Percentiles rank a stretch among this genome's conserved stretches.
These are phyloP conservation scores for Pseudogymnoascus sp. DNA, from an alignment of 2,329 filamentous ascomycete species.

Conservation along the genomic window DNA sequence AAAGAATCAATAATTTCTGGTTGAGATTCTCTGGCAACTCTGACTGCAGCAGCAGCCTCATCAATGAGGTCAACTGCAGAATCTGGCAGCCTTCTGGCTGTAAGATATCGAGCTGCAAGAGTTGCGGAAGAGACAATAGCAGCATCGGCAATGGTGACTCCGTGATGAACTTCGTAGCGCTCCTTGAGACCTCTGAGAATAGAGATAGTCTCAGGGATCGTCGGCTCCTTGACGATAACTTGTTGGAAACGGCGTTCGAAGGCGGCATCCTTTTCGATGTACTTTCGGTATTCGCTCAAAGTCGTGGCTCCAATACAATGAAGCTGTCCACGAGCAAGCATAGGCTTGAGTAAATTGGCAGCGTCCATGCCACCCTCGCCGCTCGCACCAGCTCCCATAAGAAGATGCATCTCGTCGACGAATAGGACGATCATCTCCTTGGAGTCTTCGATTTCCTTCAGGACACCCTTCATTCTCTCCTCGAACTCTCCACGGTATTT, in stretches of 20 bases:
- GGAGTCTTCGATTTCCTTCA: constrained; percentile 92
- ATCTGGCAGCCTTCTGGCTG: constrained; percentile 81
- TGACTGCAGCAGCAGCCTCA: constrained; percentile 92
- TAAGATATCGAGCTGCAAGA: constrained; percentile 88
- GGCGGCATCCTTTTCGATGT: constrained; percentile 96
- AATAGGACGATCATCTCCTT: constrained; percentile 98
- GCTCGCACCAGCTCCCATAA: constrained; percentile 93
- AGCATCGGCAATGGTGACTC: constrained; percentile 91
- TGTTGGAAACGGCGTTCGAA: constrained; percentile 99
- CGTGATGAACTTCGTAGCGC: constrained; percentile 96
- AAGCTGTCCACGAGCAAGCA: constrained; percentile 91
- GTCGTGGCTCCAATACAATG: constrained; percentile 98
- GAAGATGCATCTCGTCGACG: constrained; percentile 95
- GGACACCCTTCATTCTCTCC: constrained; percentile 96
- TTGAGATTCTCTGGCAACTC: constrained; percentile 91
- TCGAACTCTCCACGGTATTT: constrained; percentile 99
- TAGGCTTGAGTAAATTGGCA: constrained; percentile 94
- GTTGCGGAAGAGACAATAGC: constrained; percentile 89
- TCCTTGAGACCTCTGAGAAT: constrained; percentile 98
- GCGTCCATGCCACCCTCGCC: constrained; percentile 99
- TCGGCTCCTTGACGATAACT: constrained; percentile 91
- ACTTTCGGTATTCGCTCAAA: constrained; percentile 91
- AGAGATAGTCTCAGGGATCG: constrained; percentile 83
- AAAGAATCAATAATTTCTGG: constrained; percentile 93
- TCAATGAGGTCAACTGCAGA: constrained; percentile 96